Evolutionary conservation across 257 asterid genomes (phyloP).

Genomic region (Mitragyna speciosa): DNA sequence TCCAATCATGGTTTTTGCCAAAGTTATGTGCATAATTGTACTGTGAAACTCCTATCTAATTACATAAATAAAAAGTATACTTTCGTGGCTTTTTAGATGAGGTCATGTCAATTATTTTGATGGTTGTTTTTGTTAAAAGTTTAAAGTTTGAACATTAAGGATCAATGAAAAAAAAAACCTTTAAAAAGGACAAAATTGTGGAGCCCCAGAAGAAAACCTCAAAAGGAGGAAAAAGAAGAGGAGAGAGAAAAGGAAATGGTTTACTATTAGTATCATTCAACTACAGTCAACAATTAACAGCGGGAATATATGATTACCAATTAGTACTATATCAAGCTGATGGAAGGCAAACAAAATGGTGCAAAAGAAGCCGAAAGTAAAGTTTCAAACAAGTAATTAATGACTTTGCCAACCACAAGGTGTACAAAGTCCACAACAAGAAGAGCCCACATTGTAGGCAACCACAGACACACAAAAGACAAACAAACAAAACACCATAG

Average conservation of each 20-base stretch:
- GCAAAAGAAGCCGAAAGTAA: conserved; percentile 2
- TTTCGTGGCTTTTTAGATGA: neutral
- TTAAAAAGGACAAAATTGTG: too few relatives aligned
- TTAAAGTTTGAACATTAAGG: neutral
- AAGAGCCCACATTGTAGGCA: neutral
- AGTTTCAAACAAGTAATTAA: conserved; percentile 16
- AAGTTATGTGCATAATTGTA: neutral
- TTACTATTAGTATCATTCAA: too few relatives aligned
- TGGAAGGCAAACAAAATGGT: neutral
- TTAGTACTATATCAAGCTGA: neutral
- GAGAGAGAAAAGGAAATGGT: neutral
- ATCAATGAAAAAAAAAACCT: too few relatives aligned
- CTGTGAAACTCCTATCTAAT: neutral
- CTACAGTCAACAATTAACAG: conserved; percentile 7
- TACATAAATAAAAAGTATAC: too few relatives aligned
- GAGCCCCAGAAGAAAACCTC: too few relatives aligned
- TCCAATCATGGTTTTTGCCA: neutral
- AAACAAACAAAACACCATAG: conserved; percentile 9
- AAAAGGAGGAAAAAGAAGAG: too few relatives aligned
- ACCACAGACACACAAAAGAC: conserved; percentile 3
- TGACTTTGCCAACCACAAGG: conserved; percentile 9
- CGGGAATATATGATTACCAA: neutral
- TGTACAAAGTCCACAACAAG: conserved; percentile 3
- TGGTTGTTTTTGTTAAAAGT: neutral
- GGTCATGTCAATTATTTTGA: neutral